These are phyloP conservation scores for Penicillium canariense DNA, from an alignment of 495 filamentous ascomycete species.

Conservation along the genomic window DNA sequence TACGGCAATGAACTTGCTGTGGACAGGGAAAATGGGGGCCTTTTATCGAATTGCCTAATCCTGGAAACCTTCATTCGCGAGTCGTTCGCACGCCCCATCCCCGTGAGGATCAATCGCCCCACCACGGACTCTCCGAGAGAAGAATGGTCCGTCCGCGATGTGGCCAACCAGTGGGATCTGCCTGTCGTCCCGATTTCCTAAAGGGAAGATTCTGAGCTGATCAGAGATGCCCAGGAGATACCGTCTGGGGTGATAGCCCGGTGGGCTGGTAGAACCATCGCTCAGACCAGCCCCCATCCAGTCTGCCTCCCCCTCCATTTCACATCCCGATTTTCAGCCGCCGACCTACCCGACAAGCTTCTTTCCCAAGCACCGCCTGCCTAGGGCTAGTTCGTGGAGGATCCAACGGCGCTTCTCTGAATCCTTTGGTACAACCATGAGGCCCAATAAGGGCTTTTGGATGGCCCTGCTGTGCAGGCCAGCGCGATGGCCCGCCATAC, in stretches of 20 bases:
- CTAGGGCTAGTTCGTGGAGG: background rate
- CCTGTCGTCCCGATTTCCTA: slow-evolving; percentile 9
- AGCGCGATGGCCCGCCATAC: background rate
- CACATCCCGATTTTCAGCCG: background rate
- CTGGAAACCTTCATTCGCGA: background rate
- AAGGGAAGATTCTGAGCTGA: background rate
- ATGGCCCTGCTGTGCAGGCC: too few species aligned
- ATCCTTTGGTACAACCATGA: background rate
- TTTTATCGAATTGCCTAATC: background rate
- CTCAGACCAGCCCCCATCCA: background rate
- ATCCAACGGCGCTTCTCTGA: slow-evolving; percentile 1
- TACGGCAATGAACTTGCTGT: background rate
- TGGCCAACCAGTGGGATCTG: background rate
- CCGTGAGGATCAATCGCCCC: slow-evolving; percentile 4
- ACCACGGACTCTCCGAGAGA: background rate
- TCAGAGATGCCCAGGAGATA: background rate
- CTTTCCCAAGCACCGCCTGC: background rate
- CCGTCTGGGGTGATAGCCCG: background rate
- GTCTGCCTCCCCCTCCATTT: background rate
- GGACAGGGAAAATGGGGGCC: too few species aligned
- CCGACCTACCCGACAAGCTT: slow-evolving; percentile 4
- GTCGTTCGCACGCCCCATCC: background rate
- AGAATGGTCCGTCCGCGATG: background rate
- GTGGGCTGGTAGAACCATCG: background rate
- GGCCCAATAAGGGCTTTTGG: background rate